phyloP scores from a whole-genome alignment of 2,329 filamentous ascomycete species.

The Apiospora sp. region DNA sequence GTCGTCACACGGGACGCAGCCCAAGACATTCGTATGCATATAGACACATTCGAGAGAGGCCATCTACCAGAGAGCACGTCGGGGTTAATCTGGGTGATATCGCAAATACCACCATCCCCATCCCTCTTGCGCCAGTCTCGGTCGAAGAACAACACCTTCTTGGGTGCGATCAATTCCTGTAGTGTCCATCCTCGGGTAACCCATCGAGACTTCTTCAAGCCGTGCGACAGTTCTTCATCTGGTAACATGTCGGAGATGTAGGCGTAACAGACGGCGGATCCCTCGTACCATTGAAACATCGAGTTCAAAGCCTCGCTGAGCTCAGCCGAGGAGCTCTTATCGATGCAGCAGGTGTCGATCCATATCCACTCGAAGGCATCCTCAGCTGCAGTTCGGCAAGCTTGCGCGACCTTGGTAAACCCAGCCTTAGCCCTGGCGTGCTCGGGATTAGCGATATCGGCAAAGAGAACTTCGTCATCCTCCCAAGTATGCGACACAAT shows the following conservation, averaged over 20 bases:
- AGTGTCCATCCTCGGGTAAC: conserved; percentile 29
- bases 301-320: conserved; percentile 28
- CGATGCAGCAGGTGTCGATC: conserved; percentile 24
- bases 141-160: conserved; percentile 30
- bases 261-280: conserved; percentile 30
- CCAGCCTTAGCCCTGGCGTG: neutral
- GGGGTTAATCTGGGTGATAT: neutral
- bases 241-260: conserved; percentile 27
- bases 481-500: conserved; percentile 1
- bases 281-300: conserved; percentile 33
- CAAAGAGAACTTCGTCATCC: neutral
- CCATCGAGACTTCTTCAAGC: neutral
- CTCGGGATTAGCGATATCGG: neutral
- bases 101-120: neutral
- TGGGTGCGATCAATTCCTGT: conserved; percentile 34
- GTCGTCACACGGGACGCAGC: conserved; percentile 37
- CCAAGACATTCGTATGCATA: conserved; percentile 36
- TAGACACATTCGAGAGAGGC: neutral
- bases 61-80: neutral
- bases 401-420: conserved; percentile 29
- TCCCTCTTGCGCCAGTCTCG: conserved; percentile 26
- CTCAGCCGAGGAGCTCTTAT: conserved; percentile 11
- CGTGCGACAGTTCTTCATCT: conserved; percentile 14
- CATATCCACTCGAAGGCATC: conserved; percentile 22
- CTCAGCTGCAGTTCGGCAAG: conserved; percentile 25